Evolutionary conservation across 257 asterid genomes (phyloP).

Genomic region (Thymus mandschuricus): DNA sequence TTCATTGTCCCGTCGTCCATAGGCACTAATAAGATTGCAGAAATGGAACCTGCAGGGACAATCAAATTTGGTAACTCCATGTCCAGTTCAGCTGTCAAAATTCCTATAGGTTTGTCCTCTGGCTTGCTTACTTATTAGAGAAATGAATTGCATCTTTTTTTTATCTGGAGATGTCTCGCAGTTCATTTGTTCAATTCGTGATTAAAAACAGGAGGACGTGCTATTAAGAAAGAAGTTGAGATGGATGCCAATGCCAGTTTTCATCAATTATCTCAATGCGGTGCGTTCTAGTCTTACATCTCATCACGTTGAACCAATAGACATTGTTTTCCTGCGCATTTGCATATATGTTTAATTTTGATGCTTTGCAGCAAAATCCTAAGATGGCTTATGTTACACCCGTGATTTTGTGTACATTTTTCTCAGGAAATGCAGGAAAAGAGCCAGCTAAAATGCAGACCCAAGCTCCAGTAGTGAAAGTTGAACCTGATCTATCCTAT

Average conservation of each 20-base stretch:
- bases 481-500: slow-evolving; percentile 35
- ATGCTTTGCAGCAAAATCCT: background rate
- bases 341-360: background rate
- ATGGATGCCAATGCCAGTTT: background rate
- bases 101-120: slow-evolving; percentile 32
- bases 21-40: slow-evolving; percentile 27
- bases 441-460: background rate
- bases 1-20: slow-evolving; percentile 19
- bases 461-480: slow-evolving; percentile 31
- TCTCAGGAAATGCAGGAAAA: slow-evolving; percentile 31
- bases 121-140: background rate
- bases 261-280: background rate
- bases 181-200: slow-evolving; percentile 20
- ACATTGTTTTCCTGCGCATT: slow-evolving; percentile 1
- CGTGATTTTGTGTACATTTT: slow-evolving; percentile 26
- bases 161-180: slow-evolving; percentile 8
- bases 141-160: background rate
- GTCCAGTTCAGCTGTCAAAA: slow-evolving; percentile 23
- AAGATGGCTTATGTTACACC: background rate
- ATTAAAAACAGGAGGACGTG: slow-evolving; percentile 26
- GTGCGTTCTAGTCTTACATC: slow-evolving; percentile 25
- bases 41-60: slow-evolving; percentile 6
- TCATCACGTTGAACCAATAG: background rate
- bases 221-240: slow-evolving; percentile 31
- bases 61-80: slow-evolving; percentile 4